Evolutionary conservation across 352 stramenopile species (phyloP).

Genomic region (Phytophthora crassamura): DNA sequence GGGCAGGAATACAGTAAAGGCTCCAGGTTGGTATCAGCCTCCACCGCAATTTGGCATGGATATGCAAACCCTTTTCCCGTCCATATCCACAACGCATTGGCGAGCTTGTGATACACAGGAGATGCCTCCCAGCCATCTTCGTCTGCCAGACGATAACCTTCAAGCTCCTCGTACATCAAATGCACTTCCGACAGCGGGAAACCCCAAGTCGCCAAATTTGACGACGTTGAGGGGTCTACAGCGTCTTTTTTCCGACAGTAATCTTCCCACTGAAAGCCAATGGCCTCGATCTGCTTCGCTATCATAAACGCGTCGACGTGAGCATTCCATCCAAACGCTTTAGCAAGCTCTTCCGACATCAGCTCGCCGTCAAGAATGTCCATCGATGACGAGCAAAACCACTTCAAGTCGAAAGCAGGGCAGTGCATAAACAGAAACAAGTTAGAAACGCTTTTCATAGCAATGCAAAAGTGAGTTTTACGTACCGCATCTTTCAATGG

Average conservation of each 20-base stretch:
- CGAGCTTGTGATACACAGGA: conserved; percentile 46
- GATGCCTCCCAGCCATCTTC: conserved; percentile 39
- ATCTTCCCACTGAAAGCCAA: conserved; percentile 46
- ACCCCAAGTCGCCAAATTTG: conserved; percentile 18
- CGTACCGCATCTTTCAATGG: conserved; percentile 68
- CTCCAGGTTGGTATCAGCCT: conserved; percentile 52
- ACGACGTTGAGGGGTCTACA: background rate
- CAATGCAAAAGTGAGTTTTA: conserved; percentile 10
- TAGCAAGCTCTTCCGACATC: conserved; percentile 53
- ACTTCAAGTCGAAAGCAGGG: conserved; percentile 39
- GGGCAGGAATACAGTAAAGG: conserved; percentile 69
- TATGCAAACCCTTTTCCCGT: conserved; percentile 65
- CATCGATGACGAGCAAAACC: conserved; percentile 63
- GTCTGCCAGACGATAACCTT: conserved; percentile 38
- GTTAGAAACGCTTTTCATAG: conserved; percentile 12
- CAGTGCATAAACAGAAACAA: conserved; percentile 10
- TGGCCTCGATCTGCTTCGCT: conserved; percentile 58
- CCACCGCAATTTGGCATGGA: conserved; percentile 58
- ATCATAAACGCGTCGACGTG: conserved; percentile 49
- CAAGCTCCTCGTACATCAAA: conserved; percentile 62
- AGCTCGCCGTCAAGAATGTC: conserved; percentile 67
- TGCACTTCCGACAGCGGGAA: conserved; percentile 59
- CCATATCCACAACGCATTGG: conserved; percentile 70
- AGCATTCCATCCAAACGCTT: conserved; percentile 66
- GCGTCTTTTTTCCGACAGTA: conserved; percentile 21